Conservation (phyloP, 106 monocot species). For the Acanthochlamys bracteata region DNA sequence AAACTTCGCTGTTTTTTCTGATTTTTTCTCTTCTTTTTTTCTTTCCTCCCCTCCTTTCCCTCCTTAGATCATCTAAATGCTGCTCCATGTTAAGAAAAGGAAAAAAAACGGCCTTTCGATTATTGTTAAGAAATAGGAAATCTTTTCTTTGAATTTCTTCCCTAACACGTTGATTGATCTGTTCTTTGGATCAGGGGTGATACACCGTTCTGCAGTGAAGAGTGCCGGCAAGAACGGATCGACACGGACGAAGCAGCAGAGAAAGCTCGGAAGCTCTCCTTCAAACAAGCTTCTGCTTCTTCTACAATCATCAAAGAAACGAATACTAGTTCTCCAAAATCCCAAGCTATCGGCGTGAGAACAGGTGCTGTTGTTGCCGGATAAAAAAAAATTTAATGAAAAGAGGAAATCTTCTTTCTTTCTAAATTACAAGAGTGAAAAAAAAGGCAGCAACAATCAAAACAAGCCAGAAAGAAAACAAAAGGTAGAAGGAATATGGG, state of each 20-base stretch:
- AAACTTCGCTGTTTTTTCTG: too few species aligned
- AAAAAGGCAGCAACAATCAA: too few species aligned
- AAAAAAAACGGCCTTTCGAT: not conserved
- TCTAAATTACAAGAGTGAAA: too few species aligned
- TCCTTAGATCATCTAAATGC: not conserved
- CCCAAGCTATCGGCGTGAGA: not conserved
- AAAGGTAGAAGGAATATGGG: too few species aligned
- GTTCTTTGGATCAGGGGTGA: conserved; percentile 21
- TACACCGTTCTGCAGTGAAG: conserved; percentile 47
- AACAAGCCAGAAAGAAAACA: too few species aligned
- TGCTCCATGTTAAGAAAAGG: not conserved
- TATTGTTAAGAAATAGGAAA: too few species aligned
- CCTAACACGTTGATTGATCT: not conserved
- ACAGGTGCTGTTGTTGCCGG: not conserved
- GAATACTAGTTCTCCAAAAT: not conserved
- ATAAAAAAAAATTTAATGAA: not conserved
- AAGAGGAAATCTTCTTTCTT: too few species aligned
- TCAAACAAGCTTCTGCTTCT: not conserved
- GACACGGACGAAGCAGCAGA: conserved; percentile 32
- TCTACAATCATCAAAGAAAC: not conserved
- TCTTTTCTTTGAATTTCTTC: too few species aligned
- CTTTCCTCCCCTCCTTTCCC: too few species aligned
- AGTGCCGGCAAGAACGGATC: conserved; percentile 51
- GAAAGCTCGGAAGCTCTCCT: not conserved
- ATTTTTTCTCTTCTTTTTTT: too few species aligned